Evolutionary conservation across 2,329 filamentous ascomycete species (phyloP).

Genomic region (Colletotrichum sp.): DNA sequence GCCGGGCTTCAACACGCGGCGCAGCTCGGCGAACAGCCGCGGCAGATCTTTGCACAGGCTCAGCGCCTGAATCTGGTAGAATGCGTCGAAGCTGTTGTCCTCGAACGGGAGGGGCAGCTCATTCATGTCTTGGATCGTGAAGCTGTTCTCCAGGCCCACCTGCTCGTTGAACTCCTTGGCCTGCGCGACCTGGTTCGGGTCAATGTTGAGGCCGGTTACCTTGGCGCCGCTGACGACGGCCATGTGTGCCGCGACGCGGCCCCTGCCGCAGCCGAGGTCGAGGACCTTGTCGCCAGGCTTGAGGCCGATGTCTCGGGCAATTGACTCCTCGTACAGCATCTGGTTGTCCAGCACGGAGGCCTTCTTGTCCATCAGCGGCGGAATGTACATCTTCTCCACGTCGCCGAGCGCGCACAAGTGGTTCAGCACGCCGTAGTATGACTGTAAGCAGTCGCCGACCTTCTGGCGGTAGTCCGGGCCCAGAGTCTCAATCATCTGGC

Average conservation of each 20-base stretch:
- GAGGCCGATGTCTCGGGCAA: slow-evolving; percentile 51
- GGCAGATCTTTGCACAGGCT: slow-evolving; percentile 56
- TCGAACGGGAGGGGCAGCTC: slow-evolving; percentile 55
- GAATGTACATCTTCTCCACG: slow-evolving; percentile 65
- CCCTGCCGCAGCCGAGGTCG: slow-evolving; percentile 58
- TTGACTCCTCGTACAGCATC: slow-evolving; percentile 56
- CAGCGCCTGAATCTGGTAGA: slow-evolving; percentile 63
- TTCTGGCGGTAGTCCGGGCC: slow-evolving; percentile 54
- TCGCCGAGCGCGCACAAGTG: slow-evolving; percentile 60
- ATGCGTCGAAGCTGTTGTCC: slow-evolving; percentile 54
- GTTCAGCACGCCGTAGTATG: slow-evolving; percentile 60
- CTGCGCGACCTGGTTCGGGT: slow-evolving; percentile 56
- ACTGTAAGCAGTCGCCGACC: slow-evolving; percentile 54
- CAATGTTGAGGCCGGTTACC: slow-evolving; percentile 59
- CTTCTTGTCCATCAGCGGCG: slow-evolving; percentile 56
- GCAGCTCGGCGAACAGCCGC: slow-evolving; percentile 52
- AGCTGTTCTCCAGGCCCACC: slow-evolving; percentile 49
- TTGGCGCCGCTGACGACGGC: slow-evolving; percentile 49
- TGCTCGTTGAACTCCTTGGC: slow-evolving; percentile 48
- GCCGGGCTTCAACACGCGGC: slow-evolving; percentile 54
- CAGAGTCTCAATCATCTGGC: slow-evolving; percentile 50
- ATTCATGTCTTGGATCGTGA: slow-evolving; percentile 57
- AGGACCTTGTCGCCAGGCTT: slow-evolving; percentile 50
- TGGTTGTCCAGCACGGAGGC: slow-evolving; percentile 57
- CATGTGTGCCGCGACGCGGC: slow-evolving; percentile 60